Base-by-base conservation (phyloP, 2,329 filamentous ascomycete genomes). In the Mollisiaceae sp. region DNA sequence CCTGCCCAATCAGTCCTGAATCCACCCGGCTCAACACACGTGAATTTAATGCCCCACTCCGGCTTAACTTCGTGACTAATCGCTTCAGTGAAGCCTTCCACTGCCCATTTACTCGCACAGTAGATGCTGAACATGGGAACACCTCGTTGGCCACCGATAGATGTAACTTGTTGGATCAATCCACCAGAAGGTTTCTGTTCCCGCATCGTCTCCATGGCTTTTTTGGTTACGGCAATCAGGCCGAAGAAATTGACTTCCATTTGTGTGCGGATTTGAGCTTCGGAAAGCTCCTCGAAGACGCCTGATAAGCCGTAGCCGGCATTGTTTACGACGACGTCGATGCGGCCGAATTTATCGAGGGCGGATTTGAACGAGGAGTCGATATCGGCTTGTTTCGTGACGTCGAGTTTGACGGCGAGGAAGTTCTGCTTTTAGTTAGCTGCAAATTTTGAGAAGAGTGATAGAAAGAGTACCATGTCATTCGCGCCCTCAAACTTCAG, bases 221-320 rank as follows among this genome's bases (percentile, higher is more conserved):
- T 78, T 8, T 77, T 79, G 5, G 85, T 87, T 0, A 87, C 82
- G 54, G 83, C 79, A 4, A 88, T 73, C 0, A 86, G 75, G 2
- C 86, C 86, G 63, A 85, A 86, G 71, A 88, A 84, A 70, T 89
- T 89, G 65, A 85, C 81, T 59, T 89, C 83, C 75, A 89, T 82
- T 70, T 88, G 82, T 2, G 74, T 79, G 1, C 81, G 78, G 50
- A 85, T 81, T 36, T 85, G 79, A 1, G 78, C 72, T 1, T 86
- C 79, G 0, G 77, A 77, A 2, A 84, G 72, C 8, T 82, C 81
- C 70, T 89, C 86, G 57, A 87, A 81, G 0, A 82, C 80, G 14
- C 82, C 83, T 6, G 76, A 72, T 1, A 85, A 76, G n/a, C 83
- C 83, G 65, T 86, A 88, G 2, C 86, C 87, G 3, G 86, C 86